Evolutionary conservation across 108 stramenopile genomes (phyloP).

Genomic region (Chaetoceros tenuissimus): DNA sequence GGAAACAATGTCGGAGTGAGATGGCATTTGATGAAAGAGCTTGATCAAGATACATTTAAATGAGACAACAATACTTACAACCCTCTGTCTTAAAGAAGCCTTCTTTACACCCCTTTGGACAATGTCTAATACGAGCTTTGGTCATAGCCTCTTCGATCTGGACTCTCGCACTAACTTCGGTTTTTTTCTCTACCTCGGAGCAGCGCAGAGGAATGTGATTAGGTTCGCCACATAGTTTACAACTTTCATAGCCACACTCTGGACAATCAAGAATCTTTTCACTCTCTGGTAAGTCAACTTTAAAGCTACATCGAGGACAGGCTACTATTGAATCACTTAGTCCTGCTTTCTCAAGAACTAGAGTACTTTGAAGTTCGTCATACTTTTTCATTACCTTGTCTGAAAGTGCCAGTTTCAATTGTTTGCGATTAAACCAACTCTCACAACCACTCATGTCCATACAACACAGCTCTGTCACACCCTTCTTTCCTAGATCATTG

Average conservation of each 20-base stretch:
- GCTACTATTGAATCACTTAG: constrained; percentile 16
- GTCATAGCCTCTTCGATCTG: constrained; percentile 85
- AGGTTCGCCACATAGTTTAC: constrained; percentile 69
- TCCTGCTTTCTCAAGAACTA: constrained; percentile 39
- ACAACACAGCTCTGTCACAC: constrained; percentile 51
- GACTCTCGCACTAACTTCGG: constrained; percentile 53
- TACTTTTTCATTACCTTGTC: constrained; percentile 67
- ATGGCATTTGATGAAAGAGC: background rate
- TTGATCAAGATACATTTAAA: background rate
- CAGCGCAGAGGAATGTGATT: constrained; percentile 68
- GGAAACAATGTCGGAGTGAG: constrained; percentile 7
- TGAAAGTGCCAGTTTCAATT: constrained; percentile 49
- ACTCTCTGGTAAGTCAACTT: constrained; percentile 39
- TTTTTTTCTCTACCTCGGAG: constrained; percentile 60
- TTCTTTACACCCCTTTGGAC: constrained; percentile 66
- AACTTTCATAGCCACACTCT: constrained; percentile 64
- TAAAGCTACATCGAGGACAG: constrained; percentile 78
- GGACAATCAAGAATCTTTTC: constrained; percentile 54
- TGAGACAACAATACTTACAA: constrained; percentile 2
- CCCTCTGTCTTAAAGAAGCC: constrained; percentile 61
- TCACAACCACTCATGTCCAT: constrained; percentile 61
- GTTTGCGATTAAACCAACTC: constrained; percentile 48
- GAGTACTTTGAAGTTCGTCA: constrained; percentile 51
- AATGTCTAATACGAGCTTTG: constrained; percentile 64
- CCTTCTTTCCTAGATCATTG: constrained; percentile 52